These are phyloP conservation scores for Trichosporon inkin DNA, from an alignment of 1,284 basidiomycete species.

Conservation along the genomic window DNA sequence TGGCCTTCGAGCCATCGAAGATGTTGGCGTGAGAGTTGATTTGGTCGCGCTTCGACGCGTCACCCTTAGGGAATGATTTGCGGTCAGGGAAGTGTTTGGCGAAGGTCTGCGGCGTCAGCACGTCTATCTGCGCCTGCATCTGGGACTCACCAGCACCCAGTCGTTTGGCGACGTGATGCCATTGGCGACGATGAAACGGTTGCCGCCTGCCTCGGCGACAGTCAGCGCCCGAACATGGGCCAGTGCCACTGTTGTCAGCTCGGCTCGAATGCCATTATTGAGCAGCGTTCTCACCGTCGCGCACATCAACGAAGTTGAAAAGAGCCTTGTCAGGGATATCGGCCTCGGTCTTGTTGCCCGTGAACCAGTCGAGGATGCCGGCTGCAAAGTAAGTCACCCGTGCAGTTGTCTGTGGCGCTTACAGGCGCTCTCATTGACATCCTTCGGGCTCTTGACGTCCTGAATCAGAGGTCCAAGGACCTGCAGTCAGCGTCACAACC, in stretches of 20 bases:
- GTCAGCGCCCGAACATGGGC: constrained; percentile 59
- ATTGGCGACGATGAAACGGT: constrained; percentile 58
- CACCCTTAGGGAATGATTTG: constrained; percentile 37
- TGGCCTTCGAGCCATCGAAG: constrained; percentile 36
- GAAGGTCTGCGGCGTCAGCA: constrained; percentile 23
- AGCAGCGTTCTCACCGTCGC: constrained; percentile 39
- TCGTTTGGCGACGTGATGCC: constrained; percentile 47
- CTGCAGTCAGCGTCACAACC: constrained; percentile 15
- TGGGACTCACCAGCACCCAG: constrained; percentile 28
- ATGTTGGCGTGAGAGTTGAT: constrained; percentile 26
- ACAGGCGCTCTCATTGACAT: constrained; percentile 58
- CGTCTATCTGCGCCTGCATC: not conserved
- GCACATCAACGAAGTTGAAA: constrained; percentile 59
- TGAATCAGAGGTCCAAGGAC: constrained; percentile 55
- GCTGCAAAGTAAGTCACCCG: constrained; percentile 20
- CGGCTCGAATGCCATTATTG: too few species aligned
- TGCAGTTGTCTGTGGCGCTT: constrained; percentile 10
- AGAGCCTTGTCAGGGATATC: constrained; percentile 39
- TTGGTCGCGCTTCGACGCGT: constrained; percentile 28
- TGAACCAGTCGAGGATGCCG: constrained; percentile 47
- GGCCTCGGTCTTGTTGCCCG: constrained; percentile 48
- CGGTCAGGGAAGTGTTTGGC: constrained; percentile 34
- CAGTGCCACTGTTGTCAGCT: constrained; percentile 51
- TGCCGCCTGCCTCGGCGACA: constrained; percentile 57
- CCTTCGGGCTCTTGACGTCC: constrained; percentile 52